Conservation (phyloP, 2,329 filamentous ascomycete genomes). For the Coniochaeta sp. region DNA sequence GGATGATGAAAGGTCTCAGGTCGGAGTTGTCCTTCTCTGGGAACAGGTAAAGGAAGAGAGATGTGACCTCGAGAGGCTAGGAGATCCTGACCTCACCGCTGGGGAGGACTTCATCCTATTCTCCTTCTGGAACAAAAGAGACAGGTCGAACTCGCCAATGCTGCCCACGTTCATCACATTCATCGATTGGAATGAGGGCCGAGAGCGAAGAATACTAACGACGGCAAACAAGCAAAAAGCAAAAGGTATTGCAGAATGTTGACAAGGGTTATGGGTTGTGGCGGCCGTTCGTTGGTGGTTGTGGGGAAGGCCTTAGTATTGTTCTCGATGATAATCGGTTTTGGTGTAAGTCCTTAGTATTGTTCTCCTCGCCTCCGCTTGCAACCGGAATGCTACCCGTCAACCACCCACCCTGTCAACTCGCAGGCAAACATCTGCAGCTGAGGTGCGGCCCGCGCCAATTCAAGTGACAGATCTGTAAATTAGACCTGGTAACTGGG, state of each 20-base stretch:
- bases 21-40: neutral
- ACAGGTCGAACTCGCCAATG: neutral
- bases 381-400: neutral
- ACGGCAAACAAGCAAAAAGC: neutral
- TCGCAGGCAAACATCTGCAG: neutral
- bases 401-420: neutral
- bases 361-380: no score
- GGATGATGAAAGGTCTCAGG: neutral
- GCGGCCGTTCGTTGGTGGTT: neutral
- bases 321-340: constrained; percentile 5
- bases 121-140: neutral
- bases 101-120: neutral
- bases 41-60: neutral
- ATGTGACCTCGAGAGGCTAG: neutral
- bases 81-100: neutral
- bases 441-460: neutral
- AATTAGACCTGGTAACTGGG: neutral
- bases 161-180: neutral
- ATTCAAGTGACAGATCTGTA: neutral
- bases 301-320: constrained; percentile 9
- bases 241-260: constrained; percentile 4
- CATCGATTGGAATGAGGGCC: neutral
- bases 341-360: constrained; percentile 8
- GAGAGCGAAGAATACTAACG: neutral
- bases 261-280: constrained; percentile 3